Conservation (phyloP, 352 stramenopile species). For the Pythium oligandrum region DNA sequence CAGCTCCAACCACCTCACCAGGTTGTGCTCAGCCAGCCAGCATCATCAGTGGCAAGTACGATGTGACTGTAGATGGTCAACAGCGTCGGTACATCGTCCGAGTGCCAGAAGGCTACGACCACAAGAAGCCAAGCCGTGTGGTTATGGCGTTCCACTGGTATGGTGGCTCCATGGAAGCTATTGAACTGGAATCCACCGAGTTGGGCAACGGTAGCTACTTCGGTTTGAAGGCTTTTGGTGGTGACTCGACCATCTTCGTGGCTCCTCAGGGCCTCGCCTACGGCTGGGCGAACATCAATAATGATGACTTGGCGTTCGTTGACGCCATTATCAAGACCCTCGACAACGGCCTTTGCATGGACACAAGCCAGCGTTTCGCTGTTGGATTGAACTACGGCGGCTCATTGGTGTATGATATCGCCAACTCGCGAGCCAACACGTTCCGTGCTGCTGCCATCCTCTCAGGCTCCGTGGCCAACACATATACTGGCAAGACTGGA, state of each 20-base stretch:
- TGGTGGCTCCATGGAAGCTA: conserved; percentile 18
- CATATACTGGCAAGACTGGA: conserved; percentile 7
- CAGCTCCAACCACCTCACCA: too few relatives aligned
- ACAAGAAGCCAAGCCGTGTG: conserved; percentile 8
- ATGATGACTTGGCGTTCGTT: conserved; percentile 23
- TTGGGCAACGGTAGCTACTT: conserved; percentile 29
- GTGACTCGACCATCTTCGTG: conserved; percentile 23
- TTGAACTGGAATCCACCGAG: conserved; percentile 17
- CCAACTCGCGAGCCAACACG: conserved; percentile 13
- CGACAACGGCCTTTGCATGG: conserved; percentile 20
- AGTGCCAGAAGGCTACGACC: conserved; percentile 17
- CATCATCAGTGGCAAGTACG: conserved; percentile 21
- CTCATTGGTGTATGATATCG: conserved; percentile 17
- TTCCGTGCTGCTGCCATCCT: conserved; percentile 20
- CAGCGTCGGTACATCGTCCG: conserved; percentile 24
- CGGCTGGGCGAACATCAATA: conserved; percentile 21
- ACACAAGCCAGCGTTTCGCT: conserved; percentile 23
- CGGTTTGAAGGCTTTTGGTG: conserved; percentile 12
- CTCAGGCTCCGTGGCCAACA: conserved; percentile 19
- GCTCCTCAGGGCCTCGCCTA: conserved; percentile 19
- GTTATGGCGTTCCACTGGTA: conserved; percentile 27
- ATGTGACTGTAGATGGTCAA: conserved; percentile 18
- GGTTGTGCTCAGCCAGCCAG: too few relatives aligned
- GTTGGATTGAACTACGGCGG: conserved; percentile 29
- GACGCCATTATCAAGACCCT: conserved; percentile 18